These are phyloP conservation scores for Parmelia sp. DNA, from an alignment of 495 filamentous ascomycete species.

Conservation along the genomic window DNA sequence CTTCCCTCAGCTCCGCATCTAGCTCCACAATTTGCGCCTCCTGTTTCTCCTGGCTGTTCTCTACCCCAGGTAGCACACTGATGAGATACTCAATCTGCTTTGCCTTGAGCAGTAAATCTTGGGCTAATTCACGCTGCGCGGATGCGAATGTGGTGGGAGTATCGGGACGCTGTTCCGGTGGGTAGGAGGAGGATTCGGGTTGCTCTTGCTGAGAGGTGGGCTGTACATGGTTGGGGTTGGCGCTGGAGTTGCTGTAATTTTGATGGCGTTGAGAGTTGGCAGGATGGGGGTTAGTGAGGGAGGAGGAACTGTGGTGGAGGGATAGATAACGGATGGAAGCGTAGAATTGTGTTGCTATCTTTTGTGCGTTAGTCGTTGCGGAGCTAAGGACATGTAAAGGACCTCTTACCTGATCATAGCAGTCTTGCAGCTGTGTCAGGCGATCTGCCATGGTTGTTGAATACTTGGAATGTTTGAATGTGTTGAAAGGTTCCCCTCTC, in stretches of 20 bases:
- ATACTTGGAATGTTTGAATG: not conserved
- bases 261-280: not conserved
- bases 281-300: conserved; percentile 46
- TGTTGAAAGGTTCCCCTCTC: no score
- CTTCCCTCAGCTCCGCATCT: conserved; percentile 66
- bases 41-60: conserved; percentile 78
- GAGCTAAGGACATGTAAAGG: not conserved
- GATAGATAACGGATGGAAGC: conserved; percentile 76
- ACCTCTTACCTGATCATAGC: conserved; percentile 70
- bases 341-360: conserved; percentile 89
- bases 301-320: conserved; percentile 69
- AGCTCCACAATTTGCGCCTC: conserved; percentile 64
- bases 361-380: conserved; percentile 11
- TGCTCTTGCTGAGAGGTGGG: conserved; percentile 28
- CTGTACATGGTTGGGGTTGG: conserved; percentile 37
- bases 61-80: conserved; percentile 75
- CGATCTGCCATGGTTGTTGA: conserved; percentile 66
- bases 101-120: conserved; percentile 81
- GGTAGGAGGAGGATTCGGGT: conserved; percentile 13
- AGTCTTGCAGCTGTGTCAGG: conserved; percentile 90
- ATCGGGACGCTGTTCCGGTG: conserved; percentile 44
- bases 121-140: conserved; percentile 72
- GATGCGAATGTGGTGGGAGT: conserved; percentile 59
- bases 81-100: conserved; percentile 92
- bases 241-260: not conserved